These are phyloP conservation scores for Epichloe coenophiala DNA, from an alignment of 2,329 filamentous ascomycete species.

Conservation along the genomic window DNA sequence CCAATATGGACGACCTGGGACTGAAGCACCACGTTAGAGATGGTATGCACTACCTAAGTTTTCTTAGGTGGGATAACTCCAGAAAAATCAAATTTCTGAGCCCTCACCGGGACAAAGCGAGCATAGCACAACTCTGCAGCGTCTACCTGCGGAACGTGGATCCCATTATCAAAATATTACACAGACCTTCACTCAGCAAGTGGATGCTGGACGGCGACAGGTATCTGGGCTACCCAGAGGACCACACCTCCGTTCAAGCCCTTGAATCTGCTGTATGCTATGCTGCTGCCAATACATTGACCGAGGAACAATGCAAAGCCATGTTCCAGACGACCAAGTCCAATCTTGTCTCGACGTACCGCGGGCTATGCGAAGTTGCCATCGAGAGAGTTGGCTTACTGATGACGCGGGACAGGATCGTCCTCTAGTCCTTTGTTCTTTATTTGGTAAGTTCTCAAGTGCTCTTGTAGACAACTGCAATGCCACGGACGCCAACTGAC, in stretches of 20 bases:
- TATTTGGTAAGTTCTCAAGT: conserved; percentile 9
- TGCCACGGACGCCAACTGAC: background rate
- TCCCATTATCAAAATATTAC: conserved; percentile 8
- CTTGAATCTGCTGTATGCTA: conserved; percentile 13
- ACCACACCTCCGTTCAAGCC: conserved; percentile 4
- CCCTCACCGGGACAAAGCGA: background rate
- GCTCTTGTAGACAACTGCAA: background rate
- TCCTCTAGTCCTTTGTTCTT: conserved; percentile 17
- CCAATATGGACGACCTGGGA: background rate
- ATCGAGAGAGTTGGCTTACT: conserved; percentile 12
- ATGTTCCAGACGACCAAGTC: conserved; percentile 8
- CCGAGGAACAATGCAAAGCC: conserved; percentile 11
- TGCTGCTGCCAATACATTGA: conserved; percentile 12
- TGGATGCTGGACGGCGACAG: conserved; percentile 10
- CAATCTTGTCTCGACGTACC: conserved; percentile 8
- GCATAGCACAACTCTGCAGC: background rate
- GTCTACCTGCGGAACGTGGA: conserved; percentile 8
- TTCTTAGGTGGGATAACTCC: background rate
- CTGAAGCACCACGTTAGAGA: background rate
- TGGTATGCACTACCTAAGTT: background rate
- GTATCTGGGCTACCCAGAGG: conserved; percentile 14
- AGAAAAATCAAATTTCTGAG: background rate
- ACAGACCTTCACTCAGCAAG: conserved; percentile 4
- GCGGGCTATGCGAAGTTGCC: conserved; percentile 2
- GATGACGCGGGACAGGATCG: conserved; percentile 13